phyloP scores from a whole-genome alignment of 2,329 filamentous ascomycete species.

The Aspergillus ustus region DNA sequence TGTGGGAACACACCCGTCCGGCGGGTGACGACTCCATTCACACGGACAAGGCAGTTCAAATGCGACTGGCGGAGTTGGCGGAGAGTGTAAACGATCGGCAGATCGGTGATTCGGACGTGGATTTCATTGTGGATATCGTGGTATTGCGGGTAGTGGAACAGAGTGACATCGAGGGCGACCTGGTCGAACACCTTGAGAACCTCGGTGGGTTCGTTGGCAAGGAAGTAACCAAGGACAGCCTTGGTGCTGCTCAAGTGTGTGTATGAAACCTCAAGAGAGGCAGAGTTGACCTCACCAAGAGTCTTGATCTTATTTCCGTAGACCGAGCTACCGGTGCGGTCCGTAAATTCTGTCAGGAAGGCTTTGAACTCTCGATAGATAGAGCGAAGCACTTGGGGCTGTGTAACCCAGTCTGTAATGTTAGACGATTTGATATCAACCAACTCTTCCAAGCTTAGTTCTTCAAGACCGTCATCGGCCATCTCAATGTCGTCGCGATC shows the following conservation, averaged over 20 bases:
- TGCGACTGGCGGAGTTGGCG: slow-evolving; percentile 94
- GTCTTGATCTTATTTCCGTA: slow-evolving; percentile 94
- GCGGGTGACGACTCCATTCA: slow-evolving; percentile 92
- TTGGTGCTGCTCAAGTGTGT: slow-evolving; percentile 88
- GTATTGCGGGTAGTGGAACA: slow-evolving; percentile 96
- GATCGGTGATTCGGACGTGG: slow-evolving; percentile 92
- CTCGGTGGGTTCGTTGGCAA: slow-evolving; percentile 94
- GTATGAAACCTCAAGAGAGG: slow-evolving; percentile 95
- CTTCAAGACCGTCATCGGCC: slow-evolving; percentile 92
- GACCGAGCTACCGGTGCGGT: slow-evolving; percentile 85
- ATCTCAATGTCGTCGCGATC: slow-evolving; percentile 87
- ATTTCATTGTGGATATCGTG: slow-evolving; percentile 97
- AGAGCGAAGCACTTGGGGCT: slow-evolving; percentile 85
- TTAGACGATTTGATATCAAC: slow-evolving; percentile 92
- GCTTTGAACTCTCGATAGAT: slow-evolving; percentile 97
- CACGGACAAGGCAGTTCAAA: slow-evolving; percentile 91
- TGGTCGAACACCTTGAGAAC: slow-evolving; percentile 96
- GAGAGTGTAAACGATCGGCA: slow-evolving; percentile 93
- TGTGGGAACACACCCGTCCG: slow-evolving; percentile 96
- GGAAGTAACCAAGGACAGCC: slow-evolving; percentile 91
- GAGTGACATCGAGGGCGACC: slow-evolving; percentile 93
- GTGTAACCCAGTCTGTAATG: slow-evolving; percentile 92
- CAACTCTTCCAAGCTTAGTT: slow-evolving; percentile 87
- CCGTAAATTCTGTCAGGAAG: slow-evolving; percentile 94
- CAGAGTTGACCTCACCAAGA: slow-evolving; percentile 95